Base-by-base conservation (phyloP, 176 grass and related monocot genomes). In the Triticum urartu region DNA sequence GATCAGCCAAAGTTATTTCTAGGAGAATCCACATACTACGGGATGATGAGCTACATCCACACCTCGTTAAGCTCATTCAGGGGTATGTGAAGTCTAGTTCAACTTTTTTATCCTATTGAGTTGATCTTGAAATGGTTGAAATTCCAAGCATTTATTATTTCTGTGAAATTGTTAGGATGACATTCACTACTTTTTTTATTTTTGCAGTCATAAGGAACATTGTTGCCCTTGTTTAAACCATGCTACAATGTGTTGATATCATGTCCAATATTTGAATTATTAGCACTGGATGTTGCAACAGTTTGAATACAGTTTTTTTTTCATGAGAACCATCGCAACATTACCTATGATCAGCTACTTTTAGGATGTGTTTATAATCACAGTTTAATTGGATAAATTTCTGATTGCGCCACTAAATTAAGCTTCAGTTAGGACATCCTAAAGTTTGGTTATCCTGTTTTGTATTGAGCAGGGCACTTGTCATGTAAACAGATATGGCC, bases 1-100 rank as follows among this genome's bases (percentile, higher is more conserved):
- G 87, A 92, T 94, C 93, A 88, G 89, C 83, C 26, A 83, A 90
- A 87, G 84, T 88, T 88, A 92, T 98, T 83, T 93, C 91, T 78
- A 87, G 38, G 70, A 92, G 86, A 86, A 98, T 98, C 66, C 86
- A 95, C 86, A 93, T 85, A 30, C 64, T 98, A 83, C 85, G 93
- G 86, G 93, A 98, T 67, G 86, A 87, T 22, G 95, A 98, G 56
- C 75, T 95, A 72, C 87, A 83, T 64, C 93, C 91, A 26, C 87
- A 80, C n/a, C 89, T 98, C 4, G 56, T 85, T 80, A 83, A 87
- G 18, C 80, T 98, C 87, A 89, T 95, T 73, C 91, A 92, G 84
- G 91, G 95, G 95, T 98, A 98, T 81, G 91, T 24, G 47, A 84
- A 45, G 64, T 72, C n/a, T 63, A 70, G 9, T 33, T 24, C 50